Evolutionary conservation across 73 alveolate genomes (phyloP).

Genomic region (Paramecium caudatum): DNA sequence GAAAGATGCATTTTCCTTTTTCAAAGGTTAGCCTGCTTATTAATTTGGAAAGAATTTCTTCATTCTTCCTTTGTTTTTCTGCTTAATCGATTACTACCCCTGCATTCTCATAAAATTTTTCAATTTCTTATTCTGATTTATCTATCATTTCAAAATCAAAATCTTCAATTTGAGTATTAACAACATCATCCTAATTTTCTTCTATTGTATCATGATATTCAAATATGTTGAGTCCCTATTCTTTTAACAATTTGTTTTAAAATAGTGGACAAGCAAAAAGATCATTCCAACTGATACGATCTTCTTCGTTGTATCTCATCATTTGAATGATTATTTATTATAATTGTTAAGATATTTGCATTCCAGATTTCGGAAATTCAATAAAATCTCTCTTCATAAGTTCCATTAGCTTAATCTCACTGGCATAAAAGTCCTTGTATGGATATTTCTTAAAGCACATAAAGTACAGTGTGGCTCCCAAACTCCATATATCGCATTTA

Average conservation of each 20-base stretch:
- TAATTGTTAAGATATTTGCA: constrained; percentile 35
- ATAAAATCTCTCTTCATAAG: constrained; percentile 42
- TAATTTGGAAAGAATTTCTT: constrained; percentile 22
- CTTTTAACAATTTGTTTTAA: background rate
- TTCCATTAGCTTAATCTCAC: constrained; percentile 61
- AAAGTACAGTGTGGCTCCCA: constrained; percentile 90
- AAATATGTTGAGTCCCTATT: constrained; percentile 42
- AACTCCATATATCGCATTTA: constrained; percentile 91
- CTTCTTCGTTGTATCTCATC: constrained; percentile 67
- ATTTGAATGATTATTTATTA: constrained; percentile 29
- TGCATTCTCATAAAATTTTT: constrained; percentile 5
- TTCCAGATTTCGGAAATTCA: constrained; percentile 70
- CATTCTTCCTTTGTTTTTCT: constrained; percentile 38
- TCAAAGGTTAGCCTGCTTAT: constrained; percentile 44
- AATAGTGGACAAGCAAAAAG: constrained; percentile 56
- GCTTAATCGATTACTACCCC: constrained; percentile 42
- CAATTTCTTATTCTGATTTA: constrained; percentile 44
- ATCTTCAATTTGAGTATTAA: constrained; percentile 26
- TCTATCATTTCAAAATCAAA: constrained; percentile 63
- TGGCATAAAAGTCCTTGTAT: constrained; percentile 78
- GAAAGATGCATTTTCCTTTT: constrained; percentile 42
- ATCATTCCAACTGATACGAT: constrained; percentile 71
- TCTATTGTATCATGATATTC: constrained; percentile 43
- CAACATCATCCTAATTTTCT: background rate
- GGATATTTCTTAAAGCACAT: constrained; percentile 87